Evolutionary conservation across 768 basidiomycete species (phyloP), one percentile per base, ranked within the genome.

Genomic region (Paxillus involutus): DNA sequence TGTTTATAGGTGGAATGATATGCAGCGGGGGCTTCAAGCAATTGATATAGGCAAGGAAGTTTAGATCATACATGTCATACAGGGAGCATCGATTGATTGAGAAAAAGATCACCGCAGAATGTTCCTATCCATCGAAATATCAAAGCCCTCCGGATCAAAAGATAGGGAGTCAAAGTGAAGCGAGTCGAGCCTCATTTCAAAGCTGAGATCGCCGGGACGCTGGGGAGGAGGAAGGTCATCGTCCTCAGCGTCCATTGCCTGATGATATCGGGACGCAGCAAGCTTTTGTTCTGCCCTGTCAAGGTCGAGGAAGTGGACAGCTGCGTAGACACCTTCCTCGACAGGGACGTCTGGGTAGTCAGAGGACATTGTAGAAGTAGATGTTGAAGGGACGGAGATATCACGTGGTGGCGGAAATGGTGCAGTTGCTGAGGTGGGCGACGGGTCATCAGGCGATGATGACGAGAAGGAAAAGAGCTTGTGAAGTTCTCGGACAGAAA

Each of bases 151-250:
- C 24, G 78, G 76, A 64, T 89, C 85, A 51, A 89, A 86, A 49
- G 84, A 86, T 43, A 89, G 59, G 1, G 80, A 75, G 58, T 89
- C 88, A 64, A 89, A 89, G 64, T 87, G 85, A 50, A 89, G 73
- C 32, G 88, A 88, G 63, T 88, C 84, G 13, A 89, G 80, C 36
- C 71, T 74, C 85, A 87, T 83, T 73, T 89, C 84, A 47, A 84
- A 70, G 56, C 78, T 80, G 57, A 71, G 56, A 47, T 85, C 79
- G 33, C 62, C 68, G 36, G 65, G 62, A 37, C 48, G 68, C 46
- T 37, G 47, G 16, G 51, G 47, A 10, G 48, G 32, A 30, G 49
- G 47, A 1, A 57, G 10, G 16, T 49, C 42, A 17, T 52, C 48
- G 26, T 37, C 45, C 17, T 19, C 40, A 29, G 47, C 48, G 24